A percentile compares a stretch with the other conserved stretches of the same genome.
phyloP scores from a whole-genome alignment of 1,284 basidiomycete species.

The Tranzscheliella williamsii region DNA sequence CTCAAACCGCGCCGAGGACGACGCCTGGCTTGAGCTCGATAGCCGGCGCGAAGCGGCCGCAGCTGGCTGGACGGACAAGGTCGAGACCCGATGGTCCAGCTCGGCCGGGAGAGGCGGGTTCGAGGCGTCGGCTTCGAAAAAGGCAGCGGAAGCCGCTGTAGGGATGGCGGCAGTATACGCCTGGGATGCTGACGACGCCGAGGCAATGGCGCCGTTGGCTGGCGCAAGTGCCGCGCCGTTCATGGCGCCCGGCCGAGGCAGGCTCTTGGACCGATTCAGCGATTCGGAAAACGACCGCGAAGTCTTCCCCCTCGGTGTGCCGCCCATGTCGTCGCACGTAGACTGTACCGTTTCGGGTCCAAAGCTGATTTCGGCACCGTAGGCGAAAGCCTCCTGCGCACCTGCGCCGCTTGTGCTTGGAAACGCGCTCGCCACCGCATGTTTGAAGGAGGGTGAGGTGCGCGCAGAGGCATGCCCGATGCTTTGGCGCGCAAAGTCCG shows the following conservation, averaged over 20 bases:
- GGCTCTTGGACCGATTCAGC: constrained; percentile 44
- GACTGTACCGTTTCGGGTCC: constrained; percentile 16
- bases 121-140: constrained; percentile 12
- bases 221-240: constrained; percentile 5
- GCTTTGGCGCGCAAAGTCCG: constrained; percentile 20
- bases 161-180: constrained; percentile 2
- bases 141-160: constrained; percentile 6
- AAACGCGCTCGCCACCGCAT: constrained; percentile 26
- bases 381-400: constrained; percentile 45
- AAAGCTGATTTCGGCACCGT: constrained; percentile 51
- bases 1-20: constrained; percentile 29
- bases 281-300: constrained; percentile 45
- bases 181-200: constrained; percentile 2
- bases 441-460: constrained; percentile 40
- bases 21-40: constrained; percentile 21
- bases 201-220: constrained; percentile 10
- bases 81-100: constrained; percentile 21
- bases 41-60: constrained; percentile 6
- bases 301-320: constrained; percentile 28
- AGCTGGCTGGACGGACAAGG: constrained; percentile 19
- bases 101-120: constrained; percentile 10
- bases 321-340: constrained; percentile 28
- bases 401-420: constrained; percentile 5
- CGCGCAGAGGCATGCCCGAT: constrained; percentile 42
- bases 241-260: constrained; percentile 14